Evolutionary conservation across 768 basidiomycete genomes (phyloP), one percentile per base, ranked within the genome.

Genomic region (Pulveroboletus ravenelii): DNA sequence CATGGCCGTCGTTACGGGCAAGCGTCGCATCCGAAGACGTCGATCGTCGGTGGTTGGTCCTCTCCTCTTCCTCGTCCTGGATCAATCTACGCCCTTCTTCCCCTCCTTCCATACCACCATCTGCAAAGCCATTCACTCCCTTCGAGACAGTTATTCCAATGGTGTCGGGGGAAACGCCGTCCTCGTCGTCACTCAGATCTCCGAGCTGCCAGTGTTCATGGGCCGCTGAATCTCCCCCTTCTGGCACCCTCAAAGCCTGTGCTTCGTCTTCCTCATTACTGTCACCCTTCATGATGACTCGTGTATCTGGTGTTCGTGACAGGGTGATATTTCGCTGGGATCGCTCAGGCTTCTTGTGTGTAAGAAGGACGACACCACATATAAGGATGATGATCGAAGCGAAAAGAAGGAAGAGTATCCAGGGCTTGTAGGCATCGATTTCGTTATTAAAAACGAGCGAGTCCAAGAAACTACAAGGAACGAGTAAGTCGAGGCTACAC

Each of bases 321-420:
- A 65, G 63, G 9, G 61, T 65, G 35, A 58, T 62, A 52, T 63
- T 61, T 52, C 58, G 60, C 53, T 57, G 52, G 15, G 61, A 60
- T 52, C 61, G 71, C 65, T 89, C 87, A 0, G 91, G 86, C 61
- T 94, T 93, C 74, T 97, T 94, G 71, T 89, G 84, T 4, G 93
- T 94, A 23, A 97, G 75, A 1, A 97, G 80, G n/a, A 94, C 87
- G 45, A 98, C 95, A 10, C 95, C 94, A 0, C 79, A 82, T 40
- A 97, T 86, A 48, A 98, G 84, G 38, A 96, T 77, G 39, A 83
- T 69, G 58, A 97, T 94, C 2, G 93, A 93, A 36, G 84, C 69
- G 61, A 90, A 93, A 53, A 95, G 89, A 41, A 92, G 77, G 72
- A 92, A 85, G 41, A 97, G 81, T 1, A 84, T 82, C 93, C 93